These are phyloP conservation scores for Globisporangium lucens DNA, from an alignment of 352 stramenopile species.

Conservation along the genomic window DNA sequence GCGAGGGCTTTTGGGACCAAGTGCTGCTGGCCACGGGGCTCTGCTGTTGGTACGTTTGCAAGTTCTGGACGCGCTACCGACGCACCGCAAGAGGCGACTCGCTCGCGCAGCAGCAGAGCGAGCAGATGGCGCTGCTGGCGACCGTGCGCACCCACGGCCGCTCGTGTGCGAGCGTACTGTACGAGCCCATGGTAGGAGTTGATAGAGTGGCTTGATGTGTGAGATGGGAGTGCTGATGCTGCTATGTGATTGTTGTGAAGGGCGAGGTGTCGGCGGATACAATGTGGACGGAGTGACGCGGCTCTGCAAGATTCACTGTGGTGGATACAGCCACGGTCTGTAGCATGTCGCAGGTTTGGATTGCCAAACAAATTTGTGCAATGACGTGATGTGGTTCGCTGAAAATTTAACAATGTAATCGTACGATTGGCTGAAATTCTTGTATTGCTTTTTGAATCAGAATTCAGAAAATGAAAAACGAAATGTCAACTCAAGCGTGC, in stretches of 20 bases:
- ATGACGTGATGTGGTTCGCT: neutral
- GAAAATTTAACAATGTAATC: neutral
- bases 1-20: slow-evolving; percentile 56
- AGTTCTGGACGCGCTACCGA: slow-evolving; percentile 30
- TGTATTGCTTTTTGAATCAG: neutral
- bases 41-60: slow-evolving; percentile 16
- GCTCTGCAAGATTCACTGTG: neutral
- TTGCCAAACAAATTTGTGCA: too few species aligned
- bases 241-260: slow-evolving; percentile 10
- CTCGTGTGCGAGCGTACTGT: slow-evolving; percentile 26
- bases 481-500: neutral
- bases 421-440: neutral
- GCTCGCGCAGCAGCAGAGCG: slow-evolving; percentile 30
- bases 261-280: slow-evolving; percentile 30
- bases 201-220: neutral
- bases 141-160: slow-evolving; percentile 48
- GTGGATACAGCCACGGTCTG: too few species aligned
- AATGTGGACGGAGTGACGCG: slow-evolving; percentile 11
- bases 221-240: neutral
- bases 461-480: neutral
- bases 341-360: neutral
- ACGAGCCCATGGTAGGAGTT: slow-evolving; percentile 42
- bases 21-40: slow-evolving; percentile 30
- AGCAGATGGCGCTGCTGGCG: slow-evolving; percentile 43
- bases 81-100: slow-evolving; percentile 29